Evolutionary conservation across 495 filamentous ascomycete species (phyloP), one percentile per base, ranked within the genome.

Genomic region (Aspergillus sclerotioniger): DNA sequence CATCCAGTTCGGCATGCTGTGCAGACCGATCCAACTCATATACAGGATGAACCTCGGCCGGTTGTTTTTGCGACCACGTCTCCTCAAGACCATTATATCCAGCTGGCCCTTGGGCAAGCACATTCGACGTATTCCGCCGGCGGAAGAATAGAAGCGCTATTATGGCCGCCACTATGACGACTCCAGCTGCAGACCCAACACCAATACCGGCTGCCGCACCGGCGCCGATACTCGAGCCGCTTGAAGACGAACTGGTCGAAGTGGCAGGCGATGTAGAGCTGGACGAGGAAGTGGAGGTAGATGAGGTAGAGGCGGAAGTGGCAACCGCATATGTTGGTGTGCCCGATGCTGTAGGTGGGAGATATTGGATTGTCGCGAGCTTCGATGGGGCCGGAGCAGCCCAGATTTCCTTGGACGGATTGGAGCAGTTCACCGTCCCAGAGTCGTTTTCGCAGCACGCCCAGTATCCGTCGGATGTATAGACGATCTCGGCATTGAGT

Each of bases 281-380:
- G 0, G 44, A 20, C 3, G 17, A 12, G 44, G 44, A 2, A 8
- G 46, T 12, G 9, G 20, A 12, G 46, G 46, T 29, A 7, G 47
- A 41, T 6, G 54, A 2, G 28, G 44, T 56, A 4, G 35, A n/a
- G 46, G 45, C 28, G 45, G 47, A 16, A 15, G 55, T 51, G 9
- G 55, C 19, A n/a, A 39, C 50, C 25, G 56, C 37, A 6, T 49
- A 45, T 4, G 51, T 43, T 20, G 52, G 52, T 0, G 57, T 54
- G 6, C 37, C 25, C 2, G 41, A 48, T 6, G 39, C 57, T 29
- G 20, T 39, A 1, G 28, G 7, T 6, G 57, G 57, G 8, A 59
- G 57, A 39, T 59, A 59, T 32, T 59, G 57, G 15, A 59, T 54
- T 12, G 50, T 54, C 13, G 51, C 31, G 17, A 59, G 57, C 44